Base-by-base conservation (phyloP, 352 stramenopile species). In the Blastocystis sp. region DNA sequence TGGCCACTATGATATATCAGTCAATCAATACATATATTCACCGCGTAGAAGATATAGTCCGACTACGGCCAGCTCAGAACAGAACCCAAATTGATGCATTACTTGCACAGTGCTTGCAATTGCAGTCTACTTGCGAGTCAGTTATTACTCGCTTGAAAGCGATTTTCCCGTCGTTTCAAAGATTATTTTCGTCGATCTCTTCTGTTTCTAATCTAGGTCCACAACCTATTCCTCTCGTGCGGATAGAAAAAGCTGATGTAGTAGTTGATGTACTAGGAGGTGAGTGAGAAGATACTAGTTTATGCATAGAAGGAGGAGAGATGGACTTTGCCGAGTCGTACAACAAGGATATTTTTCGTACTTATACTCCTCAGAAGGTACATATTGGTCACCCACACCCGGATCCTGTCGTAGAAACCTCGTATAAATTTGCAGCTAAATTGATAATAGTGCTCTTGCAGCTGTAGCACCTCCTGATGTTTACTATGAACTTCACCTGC, bases 361-460 rank as follows among this genome's bases (percentile, higher is more conserved):
- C 63, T 4, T 92, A 92, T 69, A 45, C 64, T 24, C 90, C 90
- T 8, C 24, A 79, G 59, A 91, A 91, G 41, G 76, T 92, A 16
- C 18, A 34, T 0, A 90, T 79, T n/a, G 91, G 91, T 9, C 43
- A 66, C 37, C 50, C 18, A 2, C 91, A 92, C 69, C 91, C 91
- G 1, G 90, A 92, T 68, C 87, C 90, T 43, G 90, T 92, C 1
- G 91, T 92, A 0, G 91, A 92, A 66, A 92, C 73, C 0, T 90
- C 78, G 88, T 79, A 24, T 9, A 8, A 4, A 37, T 90, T 3
- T 54, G 11, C n/a, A 6, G 9, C 11, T 7, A 1, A 24, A 30
- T 56, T n/a, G 68, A 2, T 16, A 16, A 13, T 78, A 88, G 76
- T 24, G 76, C 76, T 4, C 41, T 88, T 5, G 76, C 76, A 3